Percentiles rank a stretch among this genome's conserved stretches.
These are phyloP conservation scores for Saccharomyces hybrid DNA, from an alignment of 1,139 yeast species.

Conservation along the genomic window DNA sequence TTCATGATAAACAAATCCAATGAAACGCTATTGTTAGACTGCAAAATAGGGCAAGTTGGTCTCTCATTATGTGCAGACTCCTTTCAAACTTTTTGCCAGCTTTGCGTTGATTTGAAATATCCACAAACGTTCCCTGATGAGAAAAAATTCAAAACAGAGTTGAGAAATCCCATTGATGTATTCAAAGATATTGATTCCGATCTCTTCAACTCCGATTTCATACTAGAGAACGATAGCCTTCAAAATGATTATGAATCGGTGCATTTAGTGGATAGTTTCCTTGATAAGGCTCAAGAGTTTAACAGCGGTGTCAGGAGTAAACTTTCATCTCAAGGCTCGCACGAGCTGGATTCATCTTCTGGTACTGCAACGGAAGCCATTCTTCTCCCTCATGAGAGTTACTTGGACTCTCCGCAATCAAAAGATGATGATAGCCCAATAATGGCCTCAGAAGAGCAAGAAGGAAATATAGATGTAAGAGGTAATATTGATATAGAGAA, in stretches of 20 bases:
- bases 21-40: background rate
- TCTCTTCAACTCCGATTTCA: conserved; percentile 14
- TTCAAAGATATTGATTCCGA: conserved; percentile 43
- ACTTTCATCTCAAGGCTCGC: background rate
- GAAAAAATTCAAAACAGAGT: conserved; percentile 43
- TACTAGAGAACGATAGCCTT: background rate
- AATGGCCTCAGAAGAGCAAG: background rate
- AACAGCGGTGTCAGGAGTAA: background rate
- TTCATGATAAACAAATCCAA: background rate
- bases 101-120: conserved; percentile 63
- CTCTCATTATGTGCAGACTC: conserved; percentile 81
- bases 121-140: conserved; percentile 54
- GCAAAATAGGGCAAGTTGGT: conserved; percentile 41
- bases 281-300: conserved; percentile 8
- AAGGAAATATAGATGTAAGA: conserved; percentile 2
- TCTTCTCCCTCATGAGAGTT: background rate
- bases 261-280: conserved; percentile 15
- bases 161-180: conserved; percentile 38
- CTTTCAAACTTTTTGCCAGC: conserved; percentile 57
- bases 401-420: background rate
- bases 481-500: conserved; percentile 30
- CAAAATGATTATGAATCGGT: conserved; percentile 6
- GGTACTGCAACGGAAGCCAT: background rate
- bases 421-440: background rate
- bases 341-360: conserved; percentile 7